Evolutionary conservation across 352 stramenopile genomes (phyloP), one percentile per base, ranked within the genome.

Genomic region (Pythium volutum): DNA sequence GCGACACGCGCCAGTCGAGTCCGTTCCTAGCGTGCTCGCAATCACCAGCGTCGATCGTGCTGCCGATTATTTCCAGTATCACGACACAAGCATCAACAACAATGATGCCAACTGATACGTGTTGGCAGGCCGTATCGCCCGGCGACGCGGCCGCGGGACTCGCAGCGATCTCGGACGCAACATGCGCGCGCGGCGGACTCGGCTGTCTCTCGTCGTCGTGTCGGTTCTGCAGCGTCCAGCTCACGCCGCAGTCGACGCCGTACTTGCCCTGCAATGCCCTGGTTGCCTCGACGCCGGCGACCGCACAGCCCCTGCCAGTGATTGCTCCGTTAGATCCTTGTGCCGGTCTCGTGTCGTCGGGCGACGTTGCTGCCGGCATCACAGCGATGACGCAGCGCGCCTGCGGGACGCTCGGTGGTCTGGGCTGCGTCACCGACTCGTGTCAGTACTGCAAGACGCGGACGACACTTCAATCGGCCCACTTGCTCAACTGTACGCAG

Each of bases 371-470:
- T 10, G 62, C 46, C 22, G 66, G 66, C 6, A 57, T 70, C 42
- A 62, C 49, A 0, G 50, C 56, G 10, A 9, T 72, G 9, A 69
- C 54, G 5, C 53, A 71, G 27, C 22, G 39, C 10, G 59, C 12
- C 16, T 77, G 70, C 16, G 27, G 26, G 3, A 12, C 16, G 14
- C 14, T 15, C 2, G 67, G 66, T n/a, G 62, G 62, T 4, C 39
- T 73, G 16, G 66, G 70, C 4, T 77, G 66, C 36, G 62, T 77
- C 23, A 66, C 53, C 2, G 59, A 59, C 38, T 27, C 46, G 1
- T 77, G 66, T 33, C 66, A 66, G 5, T 77, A 64, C 64, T 77
- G 70, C 59, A 72, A 62, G 55, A 62, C 27, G 29, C 43, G 59
- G 18, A 38, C 31, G 48, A 69, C 63, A 11, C 3, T 10, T 10